These are phyloP conservation scores for Senna siamea DNA, from an alignment of 306 rosid genomes.

Conservation along the genomic window DNA sequence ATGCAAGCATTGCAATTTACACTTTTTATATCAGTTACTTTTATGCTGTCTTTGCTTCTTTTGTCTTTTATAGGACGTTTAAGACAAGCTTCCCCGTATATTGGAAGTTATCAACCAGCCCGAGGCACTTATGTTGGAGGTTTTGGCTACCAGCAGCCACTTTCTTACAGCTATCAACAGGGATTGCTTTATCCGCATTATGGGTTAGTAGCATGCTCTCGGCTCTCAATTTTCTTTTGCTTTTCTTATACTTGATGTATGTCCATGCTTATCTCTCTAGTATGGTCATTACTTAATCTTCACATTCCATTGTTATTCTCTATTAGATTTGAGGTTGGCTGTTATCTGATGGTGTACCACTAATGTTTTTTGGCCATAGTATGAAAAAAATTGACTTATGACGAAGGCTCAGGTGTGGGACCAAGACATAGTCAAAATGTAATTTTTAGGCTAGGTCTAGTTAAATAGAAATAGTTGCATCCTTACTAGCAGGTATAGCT, in stretches of 20 bases:
- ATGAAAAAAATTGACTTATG: too few species aligned
- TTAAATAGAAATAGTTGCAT: too few species aligned
- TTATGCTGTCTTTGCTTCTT: constrained; percentile 8
- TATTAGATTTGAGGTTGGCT: background rate
- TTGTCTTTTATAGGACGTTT: constrained; percentile 63
- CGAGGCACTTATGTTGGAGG: constrained; percentile 73
- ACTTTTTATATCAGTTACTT: background rate
- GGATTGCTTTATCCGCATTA: constrained; percentile 84
- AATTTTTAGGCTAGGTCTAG: too few species aligned
- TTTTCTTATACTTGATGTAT: constrained; percentile 24
- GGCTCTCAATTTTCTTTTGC: background rate
- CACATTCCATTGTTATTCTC: background rate
- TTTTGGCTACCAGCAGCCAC: constrained; percentile 88
- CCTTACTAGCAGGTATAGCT: too few species aligned
- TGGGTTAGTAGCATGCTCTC: constrained; percentile 66
- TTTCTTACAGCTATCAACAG: constrained; percentile 76
- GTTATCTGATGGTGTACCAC: constrained; percentile 31
- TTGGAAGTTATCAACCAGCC: constrained; percentile 64
- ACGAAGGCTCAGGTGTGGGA: too few species aligned
- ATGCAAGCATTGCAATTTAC: background rate
- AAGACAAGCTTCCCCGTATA: constrained; percentile 65
- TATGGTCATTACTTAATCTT: background rate
- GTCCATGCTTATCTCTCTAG: background rate
- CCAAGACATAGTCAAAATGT: too few species aligned
- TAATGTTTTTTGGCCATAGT: constrained; percentile 33